These are phyloP conservation scores for Epichloe gansuensis DNA, from an alignment of 2,329 filamentous ascomycete species.

Conservation along the genomic window DNA sequence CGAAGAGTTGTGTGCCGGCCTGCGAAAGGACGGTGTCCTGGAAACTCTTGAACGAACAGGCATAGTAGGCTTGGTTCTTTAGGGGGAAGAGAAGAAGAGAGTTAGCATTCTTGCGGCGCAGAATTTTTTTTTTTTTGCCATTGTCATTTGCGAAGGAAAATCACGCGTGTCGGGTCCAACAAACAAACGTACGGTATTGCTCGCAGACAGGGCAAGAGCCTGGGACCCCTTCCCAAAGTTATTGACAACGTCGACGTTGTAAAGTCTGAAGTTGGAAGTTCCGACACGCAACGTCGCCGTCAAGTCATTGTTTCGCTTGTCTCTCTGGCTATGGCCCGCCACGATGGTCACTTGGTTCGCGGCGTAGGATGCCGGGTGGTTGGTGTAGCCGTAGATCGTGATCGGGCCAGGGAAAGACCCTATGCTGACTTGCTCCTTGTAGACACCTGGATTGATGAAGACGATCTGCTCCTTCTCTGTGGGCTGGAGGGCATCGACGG, in stretches of 20 bases:
- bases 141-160: not conserved
- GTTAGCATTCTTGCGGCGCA: too few relatives aligned
- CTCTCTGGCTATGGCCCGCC: conserved; percentile 22
- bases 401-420: conserved; percentile 19
- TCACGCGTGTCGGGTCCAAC: too few relatives aligned
- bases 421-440: not conserved
- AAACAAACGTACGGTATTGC: conserved; percentile 13
- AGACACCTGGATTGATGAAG: not conserved
- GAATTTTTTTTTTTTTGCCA: not conserved
- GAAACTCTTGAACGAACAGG: conserved; percentile 31
- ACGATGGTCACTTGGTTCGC: conserved; percentile 44
- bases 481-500: not conserved
- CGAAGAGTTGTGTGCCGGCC: conserved; percentile 34
- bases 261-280: conserved; percentile 41
- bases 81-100: not conserved
- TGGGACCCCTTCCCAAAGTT: conserved; percentile 31
- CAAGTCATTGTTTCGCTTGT: conserved; percentile 37
- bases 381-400: conserved; percentile 47
- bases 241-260: conserved; percentile 45
- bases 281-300: conserved; percentile 33
- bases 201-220: conserved; percentile 28
- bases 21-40: conserved; percentile 38
- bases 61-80: conserved; percentile 30
- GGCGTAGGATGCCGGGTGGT: conserved; percentile 36
- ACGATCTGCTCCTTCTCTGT: not conserved